Base-by-base conservation (phyloP, 164 flowering plant genomes). In the Vitis cinerea region DNA sequence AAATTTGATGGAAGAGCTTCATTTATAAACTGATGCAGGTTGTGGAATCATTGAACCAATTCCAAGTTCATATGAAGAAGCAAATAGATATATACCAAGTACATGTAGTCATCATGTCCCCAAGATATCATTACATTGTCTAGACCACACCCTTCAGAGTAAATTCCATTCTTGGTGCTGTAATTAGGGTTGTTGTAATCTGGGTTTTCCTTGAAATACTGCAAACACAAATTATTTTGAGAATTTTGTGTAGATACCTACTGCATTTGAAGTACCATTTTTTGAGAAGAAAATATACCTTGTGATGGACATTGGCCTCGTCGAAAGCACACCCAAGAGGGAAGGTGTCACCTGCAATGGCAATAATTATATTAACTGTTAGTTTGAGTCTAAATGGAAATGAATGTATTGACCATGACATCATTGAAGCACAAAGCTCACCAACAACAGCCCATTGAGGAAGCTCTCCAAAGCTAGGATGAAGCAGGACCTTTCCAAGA, bases 61-160 rank as follows among this genome's bases (percentile, higher is more conserved):
- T 23, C 27, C 27, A 23, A 23, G 27, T 23, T 10, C 11, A 13
- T 50, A 66, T 37, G 29, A 29, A 50, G 15, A 29, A 31, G 8
- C 16, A 17, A 31, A 27, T 1, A 47, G 19, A 60, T n/a, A 57
- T 13, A 13, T 81, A 87, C 93, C 87, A 87, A 27, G 70, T 87
- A 89, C 94, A 89, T 87, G 72, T 87, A 88, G 74, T 86, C 90
- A 68, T 88, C 93, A 61, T 88, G 93, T 1, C 90, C 93, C 88
- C 87, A 88, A 10, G 93, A 85, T 66, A 88, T 81, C 71, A 81
- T 37, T 0, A 87, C 85, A 60, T 85, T 86, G 71, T 85, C 76
- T 0, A 89, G 79, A 31, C 93, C 93, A 76, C 90, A 87, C 1
- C 87, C 88, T 66, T 80, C 78, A 1, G 83, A 49, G 73, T 89